These are phyloP conservation scores for Coleophoma eucalyptorum DNA, from an alignment of 2,329 filamentous ascomycete species.

Conservation along the genomic window DNA sequence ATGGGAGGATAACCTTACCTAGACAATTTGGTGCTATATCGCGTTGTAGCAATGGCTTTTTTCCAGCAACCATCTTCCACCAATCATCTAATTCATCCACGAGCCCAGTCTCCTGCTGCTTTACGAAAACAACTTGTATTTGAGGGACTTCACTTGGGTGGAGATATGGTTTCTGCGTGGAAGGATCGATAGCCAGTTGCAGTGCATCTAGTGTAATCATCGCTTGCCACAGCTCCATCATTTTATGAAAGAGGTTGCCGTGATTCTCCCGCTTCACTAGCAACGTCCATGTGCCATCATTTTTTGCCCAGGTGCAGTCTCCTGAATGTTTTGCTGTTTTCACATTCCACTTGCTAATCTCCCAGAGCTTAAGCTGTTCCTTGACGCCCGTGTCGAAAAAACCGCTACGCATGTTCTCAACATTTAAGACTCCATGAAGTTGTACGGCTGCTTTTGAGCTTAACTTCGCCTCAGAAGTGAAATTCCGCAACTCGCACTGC, in stretches of 20 bases:
- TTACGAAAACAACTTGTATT: slow-evolving; percentile 18
- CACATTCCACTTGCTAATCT: slow-evolving; percentile 7
- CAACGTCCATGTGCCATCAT: slow-evolving; percentile 17
- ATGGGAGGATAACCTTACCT: slow-evolving; percentile 20
- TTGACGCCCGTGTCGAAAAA: slow-evolving; percentile 21
- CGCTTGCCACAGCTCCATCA: slow-evolving; percentile 26
- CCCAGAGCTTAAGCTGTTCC: slow-evolving; percentile 13
- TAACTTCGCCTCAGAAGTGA: slow-evolving; percentile 2
- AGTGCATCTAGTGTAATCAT: slow-evolving; percentile 20
- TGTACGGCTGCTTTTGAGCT: slow-evolving; percentile 4
- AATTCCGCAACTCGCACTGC: slow-evolving; percentile 12
- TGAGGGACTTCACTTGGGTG: slow-evolving; percentile 8
- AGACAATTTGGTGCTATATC: slow-evolving; percentile 17
- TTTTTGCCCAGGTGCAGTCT: slow-evolving; percentile 4
- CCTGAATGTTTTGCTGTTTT: background rate
- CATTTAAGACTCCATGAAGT: slow-evolving; percentile 11
- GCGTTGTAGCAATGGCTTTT: slow-evolving; percentile 13
- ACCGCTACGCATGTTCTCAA: slow-evolving; percentile 13
- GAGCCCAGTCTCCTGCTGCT: slow-evolving; percentile 8
- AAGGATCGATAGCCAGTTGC: slow-evolving; percentile 14
- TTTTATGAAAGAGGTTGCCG: slow-evolving; percentile 24
- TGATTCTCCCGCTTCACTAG: slow-evolving; percentile 21
- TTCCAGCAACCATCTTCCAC: slow-evolving; percentile 20
- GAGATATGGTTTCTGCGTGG: slow-evolving; percentile 16
- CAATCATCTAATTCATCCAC: slow-evolving; percentile 12